Evolutionary conservation across 2,329 filamentous ascomycete species (phyloP), one percentile per base, ranked within the genome.

Genomic region (Fusarium lyarnte): DNA sequence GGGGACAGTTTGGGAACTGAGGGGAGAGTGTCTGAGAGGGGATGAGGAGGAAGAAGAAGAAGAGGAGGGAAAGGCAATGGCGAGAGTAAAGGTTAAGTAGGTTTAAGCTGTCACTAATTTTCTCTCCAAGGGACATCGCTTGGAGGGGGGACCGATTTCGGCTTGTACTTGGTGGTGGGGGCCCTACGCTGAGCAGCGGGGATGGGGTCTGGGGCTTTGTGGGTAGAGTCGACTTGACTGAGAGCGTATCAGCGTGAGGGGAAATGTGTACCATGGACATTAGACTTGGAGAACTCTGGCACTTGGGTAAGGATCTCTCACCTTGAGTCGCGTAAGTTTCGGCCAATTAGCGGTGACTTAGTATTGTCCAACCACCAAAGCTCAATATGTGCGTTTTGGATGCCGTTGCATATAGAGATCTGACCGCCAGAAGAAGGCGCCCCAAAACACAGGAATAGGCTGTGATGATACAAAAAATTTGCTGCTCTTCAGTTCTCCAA

Each of bases 1-100:
- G 68, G 69, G 47, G 69, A 53, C 49, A 39, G 51, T 43, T 61
- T 46, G 46, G 69, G 57, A 59, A 70, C 62, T 65, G 74, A 73
- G 73, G 55, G 69, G 71, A 74, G 70, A 74, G 62, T 65, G 70
- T 72, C 58, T 78, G 74, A 76, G 70, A 75, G 77, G 74, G 74
- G 73, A 79, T 78, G 72, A 74, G 63, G 72, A 74, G 65, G 55
- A 36, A 66, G 61, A 35, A 62, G 62, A 68, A 66, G 61, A 35
- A 62, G 62, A 68, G 58, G 27, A n/a, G 29, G 27, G 35, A 68
- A 64, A 69, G 72, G 47, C 41, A 62, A 67, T 43, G 66, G 65
- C 63, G 66, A 69, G 74, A 78, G 74, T 70, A 77, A 76, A 74
- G 67, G 63, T 72, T 74, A 74, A 74, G 74, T 73, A 69, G 49